Evolutionary conservation across 1,284 basidiomycete species (phyloP), one percentile per base, ranked within the genome.

Genomic region (Pseudozyma hubeiensis): DNA sequence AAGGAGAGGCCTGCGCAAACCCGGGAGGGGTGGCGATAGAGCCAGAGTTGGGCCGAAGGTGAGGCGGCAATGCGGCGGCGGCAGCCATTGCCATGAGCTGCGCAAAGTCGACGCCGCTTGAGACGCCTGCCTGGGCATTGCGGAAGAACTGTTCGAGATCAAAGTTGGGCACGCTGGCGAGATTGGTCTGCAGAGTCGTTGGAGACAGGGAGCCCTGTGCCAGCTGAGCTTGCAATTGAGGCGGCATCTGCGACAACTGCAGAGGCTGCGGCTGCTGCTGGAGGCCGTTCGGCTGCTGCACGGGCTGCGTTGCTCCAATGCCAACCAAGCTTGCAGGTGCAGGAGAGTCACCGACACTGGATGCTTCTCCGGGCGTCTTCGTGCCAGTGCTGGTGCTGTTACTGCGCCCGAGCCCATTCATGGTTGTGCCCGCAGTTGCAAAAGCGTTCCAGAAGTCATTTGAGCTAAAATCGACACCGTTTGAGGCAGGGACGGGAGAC

Each of bases 81-180:
- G 64, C 62, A 69, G 92, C 90, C 86, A 92, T 90, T 48, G 88
- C 88, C 53, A 87, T 87, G 60, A 85, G 82, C 85, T 84, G 87
- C 84, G 85, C 87, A 77, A 85, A 84, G 69, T 84, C 72, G 47
- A 63, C 61, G 9, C 67, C 60, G 76, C 86, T 77, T 13, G 68
- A 64, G 24, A 65, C 69, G 17, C 74, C 66, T 5, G 71, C 63
- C 30, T 75, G 64, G 8, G 64, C 73, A 39, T 73, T 77, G 58
- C 67, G 75, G 69, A 81, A 77, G 61, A 81, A 77, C n/a, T 64
- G 53, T 40, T 80, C 75, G 31, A 81, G 61, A 39, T 81, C 77
- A 58, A 81, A 78, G 49, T 57, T 60, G 29, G 80, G 80, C 34
- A 78, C n/a, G 53, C 80, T 81, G n/a, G 77, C 72, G 24, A 77